Base-by-base conservation (phyloP, 169 alveolate species). In the Plasmodium gallinaceum region DNA sequence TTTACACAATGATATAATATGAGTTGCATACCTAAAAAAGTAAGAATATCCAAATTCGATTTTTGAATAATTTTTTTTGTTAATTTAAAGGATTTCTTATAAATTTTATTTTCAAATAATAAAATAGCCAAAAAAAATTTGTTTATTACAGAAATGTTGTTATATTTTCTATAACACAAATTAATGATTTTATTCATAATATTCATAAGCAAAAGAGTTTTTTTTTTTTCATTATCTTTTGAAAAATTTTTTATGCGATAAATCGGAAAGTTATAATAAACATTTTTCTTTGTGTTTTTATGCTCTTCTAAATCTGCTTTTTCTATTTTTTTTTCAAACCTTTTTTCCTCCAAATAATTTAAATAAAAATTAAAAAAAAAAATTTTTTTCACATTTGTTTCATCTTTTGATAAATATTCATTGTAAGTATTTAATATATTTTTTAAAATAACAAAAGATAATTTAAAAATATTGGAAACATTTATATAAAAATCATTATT, bases 291-390 rank as follows among this genome's bases (percentile, higher is more conserved):
- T 51, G 8, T 57, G 20, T 45, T 64, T 65, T 65, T 42, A 37
- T 22, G 42, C 14, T 64, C 76, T 57, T 62, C 65, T 4, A 16
- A 7, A 1, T 64, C 88, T 83, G 16, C 91, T 32, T 54, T 83
- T 51, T 48, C 74, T 43, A 83, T 66, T 51, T 68, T 54, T 62
- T 83, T 66, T 66, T 83, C 83, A 52, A 68, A 83, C 43, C 58
- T 71, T 68, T 83, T 83, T 83, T 83, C 85, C 68, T 83, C 91
- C 46, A 83, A 83, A 54, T 83, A 83, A 83, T 66, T 62, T 20
- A 39, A 48, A 37, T 51, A 83, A 45, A 83, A 66, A 60, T 52
- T 68, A 20, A 66, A 61, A 24, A 83, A 83, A 24, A 66, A 68
- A 0, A 46, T 45, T 62, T 42, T 54, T 24, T 57, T 48, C 5